Evolutionary conservation across 257 asterid species (phyloP).

Genomic region (Solanum lycopersicoides): DNA sequence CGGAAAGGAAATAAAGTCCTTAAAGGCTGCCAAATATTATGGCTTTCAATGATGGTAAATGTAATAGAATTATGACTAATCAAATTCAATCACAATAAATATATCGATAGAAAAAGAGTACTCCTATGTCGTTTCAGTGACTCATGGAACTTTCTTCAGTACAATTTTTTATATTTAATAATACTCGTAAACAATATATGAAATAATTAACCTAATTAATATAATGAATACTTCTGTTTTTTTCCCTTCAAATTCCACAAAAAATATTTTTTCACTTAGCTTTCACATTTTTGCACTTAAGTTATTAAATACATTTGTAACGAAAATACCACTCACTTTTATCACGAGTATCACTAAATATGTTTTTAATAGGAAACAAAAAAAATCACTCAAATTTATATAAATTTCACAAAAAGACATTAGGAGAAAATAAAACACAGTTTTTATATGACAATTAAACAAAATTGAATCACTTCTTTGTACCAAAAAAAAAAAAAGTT

Average conservation of each 20-base stretch:
- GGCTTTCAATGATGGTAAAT: not conserved
- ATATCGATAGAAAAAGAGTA: no score
- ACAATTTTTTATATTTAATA: no score
- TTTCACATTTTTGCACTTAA: not conserved
- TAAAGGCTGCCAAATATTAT: not conserved
- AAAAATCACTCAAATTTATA: not conserved
- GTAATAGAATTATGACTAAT: not conserved
- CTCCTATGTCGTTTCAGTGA: no score
- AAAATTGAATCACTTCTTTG: not conserved
- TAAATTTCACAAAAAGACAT: not conserved
- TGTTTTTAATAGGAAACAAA: not conserved
- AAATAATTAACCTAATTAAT: not conserved
- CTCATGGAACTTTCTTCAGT: no score
- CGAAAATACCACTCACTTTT: no score
- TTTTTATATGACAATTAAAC: no score
- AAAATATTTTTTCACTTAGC: not conserved
- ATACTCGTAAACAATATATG: not conserved
- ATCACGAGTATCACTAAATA: not conserved
- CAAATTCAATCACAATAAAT: not conserved
- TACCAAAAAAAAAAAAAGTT: not conserved
- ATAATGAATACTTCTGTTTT: no score
- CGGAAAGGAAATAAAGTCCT: not conserved
- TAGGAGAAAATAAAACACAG: not conserved
- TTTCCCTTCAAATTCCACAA: no score
- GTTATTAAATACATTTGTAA: no score